Conservation (phyloP, 2,329 filamentous ascomycete genomes). For the Aureobasidium sp. region DNA sequence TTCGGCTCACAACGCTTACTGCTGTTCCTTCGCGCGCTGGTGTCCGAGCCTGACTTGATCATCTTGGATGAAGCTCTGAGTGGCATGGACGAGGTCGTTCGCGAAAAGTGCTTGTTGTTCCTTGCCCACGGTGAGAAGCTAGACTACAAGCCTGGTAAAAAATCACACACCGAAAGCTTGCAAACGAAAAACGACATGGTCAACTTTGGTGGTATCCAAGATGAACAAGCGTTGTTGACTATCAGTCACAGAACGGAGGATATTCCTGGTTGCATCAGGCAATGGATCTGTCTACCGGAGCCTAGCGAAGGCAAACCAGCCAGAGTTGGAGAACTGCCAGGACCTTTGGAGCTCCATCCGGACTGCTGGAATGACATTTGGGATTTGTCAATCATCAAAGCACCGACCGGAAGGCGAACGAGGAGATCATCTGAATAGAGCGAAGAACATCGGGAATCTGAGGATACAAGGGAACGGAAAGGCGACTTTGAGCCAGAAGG, state of each 20-base stretch:
- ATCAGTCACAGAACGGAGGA: slow-evolving; percentile 90
- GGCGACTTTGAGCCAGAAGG: not conserved
- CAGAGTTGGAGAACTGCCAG: slow-evolving; percentile 57
- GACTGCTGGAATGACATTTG: slow-evolving; percentile 61
- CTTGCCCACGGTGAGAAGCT: slow-evolving; percentile 47
- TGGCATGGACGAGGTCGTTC: slow-evolving; percentile 49
- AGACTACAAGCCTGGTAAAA: not conserved
- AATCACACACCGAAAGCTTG: slow-evolving; percentile 13
- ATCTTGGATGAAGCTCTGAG: slow-evolving; percentile 47
- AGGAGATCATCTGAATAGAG: not conserved
- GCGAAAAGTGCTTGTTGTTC: slow-evolving; percentile 83
- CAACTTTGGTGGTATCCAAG: slow-evolving; percentile 55
- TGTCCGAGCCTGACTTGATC: slow-evolving; percentile 41
- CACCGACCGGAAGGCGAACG: not conserved
- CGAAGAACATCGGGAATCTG: not conserved
- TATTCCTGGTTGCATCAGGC: slow-evolving; percentile 72
- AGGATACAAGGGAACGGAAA: not conserved
- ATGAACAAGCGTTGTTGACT: slow-evolving; percentile 76
- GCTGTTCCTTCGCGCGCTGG: slow-evolving; percentile 60
- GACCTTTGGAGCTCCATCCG: slow-evolving; percentile 52
- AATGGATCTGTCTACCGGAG: slow-evolving; percentile 83
- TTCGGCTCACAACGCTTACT: slow-evolving; percentile 80
- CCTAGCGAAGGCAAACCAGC: slow-evolving; percentile 56
- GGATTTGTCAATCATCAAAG: slow-evolving; percentile 28
- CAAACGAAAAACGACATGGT: slow-evolving; percentile 40